Evolutionary conservation across 129 eudicot genomes (phyloP).

Genomic region (Cynara cardunculus): DNA sequence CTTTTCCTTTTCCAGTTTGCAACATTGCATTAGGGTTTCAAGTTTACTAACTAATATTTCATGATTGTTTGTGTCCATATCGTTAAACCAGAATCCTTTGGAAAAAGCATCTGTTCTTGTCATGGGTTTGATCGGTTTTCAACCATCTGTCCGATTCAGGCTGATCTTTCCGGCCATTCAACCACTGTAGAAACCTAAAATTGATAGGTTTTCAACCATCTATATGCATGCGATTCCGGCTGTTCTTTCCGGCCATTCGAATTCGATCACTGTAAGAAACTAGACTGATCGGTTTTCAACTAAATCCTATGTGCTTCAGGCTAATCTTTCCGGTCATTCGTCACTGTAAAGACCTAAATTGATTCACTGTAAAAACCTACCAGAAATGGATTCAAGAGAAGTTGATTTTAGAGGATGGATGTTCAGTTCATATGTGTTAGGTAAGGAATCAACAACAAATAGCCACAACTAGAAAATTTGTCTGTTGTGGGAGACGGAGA

Average conservation of each 20-base stretch:
- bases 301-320: not conserved
- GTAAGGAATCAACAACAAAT: constrained; percentile 18
- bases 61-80: not conserved
- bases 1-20: not conserved
- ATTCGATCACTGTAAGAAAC: not conserved
- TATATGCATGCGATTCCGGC: not conserved
- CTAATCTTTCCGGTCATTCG: not conserved
- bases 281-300: not conserved
- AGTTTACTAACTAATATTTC: not conserved
- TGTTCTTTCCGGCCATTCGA: not conserved
- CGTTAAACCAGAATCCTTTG: not conserved
- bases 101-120: not conserved
- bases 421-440: not conserved
- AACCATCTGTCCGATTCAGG: not conserved
- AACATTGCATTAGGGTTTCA: not conserved
- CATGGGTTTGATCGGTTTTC: not conserved
- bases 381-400: too few species aligned
- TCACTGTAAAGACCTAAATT: not conserved
- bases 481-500: not conserved
- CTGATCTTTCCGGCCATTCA: not conserved
- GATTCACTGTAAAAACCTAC: not conserved
- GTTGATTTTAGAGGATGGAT: constrained; percentile 19
- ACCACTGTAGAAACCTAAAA: not conserved
- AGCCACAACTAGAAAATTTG: constrained; percentile 16
- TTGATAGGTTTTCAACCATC: not conserved